Conservation (phyloP, 208 protist genomes). For the Trypanosoma conorhini region DNA sequence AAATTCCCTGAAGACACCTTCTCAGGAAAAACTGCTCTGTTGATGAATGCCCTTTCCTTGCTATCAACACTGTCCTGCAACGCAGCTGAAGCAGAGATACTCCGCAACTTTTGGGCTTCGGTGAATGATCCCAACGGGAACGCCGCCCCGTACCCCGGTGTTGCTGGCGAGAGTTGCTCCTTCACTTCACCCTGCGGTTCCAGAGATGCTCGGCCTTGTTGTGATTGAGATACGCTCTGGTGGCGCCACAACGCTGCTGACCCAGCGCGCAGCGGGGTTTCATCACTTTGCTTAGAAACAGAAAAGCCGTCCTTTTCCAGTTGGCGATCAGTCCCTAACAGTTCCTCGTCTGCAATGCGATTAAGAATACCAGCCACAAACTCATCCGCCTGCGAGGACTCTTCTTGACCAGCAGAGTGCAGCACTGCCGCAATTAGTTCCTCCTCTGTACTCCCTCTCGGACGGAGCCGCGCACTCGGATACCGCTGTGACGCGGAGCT, state of each 20-base stretch:
- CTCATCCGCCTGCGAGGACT: not conserved
- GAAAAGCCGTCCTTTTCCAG: not conserved
- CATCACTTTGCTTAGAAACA: not conserved
- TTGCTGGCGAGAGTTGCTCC: not conserved
- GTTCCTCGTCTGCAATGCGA: slow-evolving; percentile 23
- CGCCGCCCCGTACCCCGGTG: not conserved
- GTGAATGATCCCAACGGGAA: not conserved
- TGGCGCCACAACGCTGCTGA: not conserved
- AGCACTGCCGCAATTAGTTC: slow-evolving; percentile 7
- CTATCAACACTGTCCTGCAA: not conserved
- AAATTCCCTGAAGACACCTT: not conserved
- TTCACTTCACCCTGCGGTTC: not conserved
- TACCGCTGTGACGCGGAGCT: slow-evolving; percentile 3
- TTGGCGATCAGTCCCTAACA: not conserved
- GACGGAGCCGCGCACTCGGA: slow-evolving; percentile 4
- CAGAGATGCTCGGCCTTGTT: not conserved
- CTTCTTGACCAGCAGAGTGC: not conserved
- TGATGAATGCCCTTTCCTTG: not conserved
- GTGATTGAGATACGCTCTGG: not conserved
- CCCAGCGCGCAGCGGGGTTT: not conserved
- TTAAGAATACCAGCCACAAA: slow-evolving; percentile 3
- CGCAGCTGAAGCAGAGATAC: not conserved
- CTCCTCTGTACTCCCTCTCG: not conserved
- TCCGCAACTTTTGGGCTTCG: not conserved
- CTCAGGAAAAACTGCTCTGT: not conserved